Base-by-base conservation (phyloP, 2,329 filamentous ascomycete genomes). In the Claviceps africana region DNA sequence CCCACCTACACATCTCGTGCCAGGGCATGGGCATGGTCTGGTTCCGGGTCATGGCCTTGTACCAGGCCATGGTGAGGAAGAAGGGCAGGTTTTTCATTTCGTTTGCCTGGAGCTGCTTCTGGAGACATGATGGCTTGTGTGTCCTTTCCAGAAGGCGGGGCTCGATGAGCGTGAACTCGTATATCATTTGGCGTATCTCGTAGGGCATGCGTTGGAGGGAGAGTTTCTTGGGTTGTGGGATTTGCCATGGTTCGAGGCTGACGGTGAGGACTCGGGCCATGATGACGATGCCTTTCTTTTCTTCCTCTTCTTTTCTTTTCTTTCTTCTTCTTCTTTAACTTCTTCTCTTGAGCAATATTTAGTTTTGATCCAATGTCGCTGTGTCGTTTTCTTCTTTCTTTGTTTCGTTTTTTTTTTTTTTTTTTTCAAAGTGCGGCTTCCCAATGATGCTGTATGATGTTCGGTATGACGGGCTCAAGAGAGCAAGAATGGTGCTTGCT, bases 121-220 rank as follows among this genome's bases (percentile, higher is more conserved):
- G 21, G 2, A 3, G 9, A 22, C 49, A 51, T 4, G 28, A 4
- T 3, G 15, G 9, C 5, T 46, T 19, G 40, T 45, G 49, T 7
- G 28, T 19, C 42, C 30, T 51, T 19, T 51, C 25, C 25, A 42
- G 33, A 9, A 42, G 28, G 4, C 30, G 39, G 11, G 40, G 39
- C 40, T 51, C 49, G n/a, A 51, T 35, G 17, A 51, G 49, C 31
- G 42, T 22, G 42, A 51, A 37, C 8, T 45, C 40, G 40, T 51
- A 51, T 25, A 51, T 51, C 4, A 13, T 30, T 4, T 37, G 6
- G 15, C 42, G 49, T 4, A 51, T 44, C 22, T 51, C 49, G 30
- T 35, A 31, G 7, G 49, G 49, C 25, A 51, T 42, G 22, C 35
- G 21, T 11, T 5, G 28, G 30, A 51, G 42, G 28, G 40, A 35